These are phyloP conservation scores for Madurella fahalii DNA, from an alignment of 2,329 filamentous ascomycete species.

Conservation along the genomic window DNA sequence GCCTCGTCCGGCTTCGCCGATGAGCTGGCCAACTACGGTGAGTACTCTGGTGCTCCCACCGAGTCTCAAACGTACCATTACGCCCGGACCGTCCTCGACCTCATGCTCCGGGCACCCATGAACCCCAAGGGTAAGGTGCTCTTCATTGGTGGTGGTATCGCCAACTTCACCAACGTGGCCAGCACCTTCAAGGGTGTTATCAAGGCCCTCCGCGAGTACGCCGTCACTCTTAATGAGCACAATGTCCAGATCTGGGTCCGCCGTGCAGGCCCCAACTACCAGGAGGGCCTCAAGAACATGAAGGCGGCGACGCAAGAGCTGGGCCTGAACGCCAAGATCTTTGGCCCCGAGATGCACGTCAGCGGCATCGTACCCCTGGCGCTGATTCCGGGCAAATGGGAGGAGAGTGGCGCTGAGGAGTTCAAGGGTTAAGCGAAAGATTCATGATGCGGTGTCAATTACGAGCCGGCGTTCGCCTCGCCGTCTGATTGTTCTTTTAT, in stretches of 20 bases:
- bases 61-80: slow-evolving; percentile 99
- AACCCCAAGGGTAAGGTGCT: slow-evolving; percentile 92
- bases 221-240: slow-evolving; percentile 84
- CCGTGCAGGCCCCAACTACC: slow-evolving; percentile 92
- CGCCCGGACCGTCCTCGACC: slow-evolving; percentile 90
- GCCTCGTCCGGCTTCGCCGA: slow-evolving; percentile 91
- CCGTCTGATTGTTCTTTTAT: slow-evolving; percentile 8
- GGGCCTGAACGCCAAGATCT: slow-evolving; percentile 66
- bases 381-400: slow-evolving; percentile 63
- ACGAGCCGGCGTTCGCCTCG: slow-evolving; percentile 7
- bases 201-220: slow-evolving; percentile 85
- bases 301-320: slow-evolving; percentile 94
- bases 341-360: slow-evolving; percentile 85
- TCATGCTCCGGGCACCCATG: slow-evolving; percentile 89
- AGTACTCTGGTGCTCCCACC: slow-evolving; percentile 98
- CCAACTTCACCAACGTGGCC: slow-evolving; percentile 99
- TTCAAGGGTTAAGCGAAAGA: slow-evolving; percentile 48
- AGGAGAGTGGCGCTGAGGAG: slow-evolving; percentile 58
- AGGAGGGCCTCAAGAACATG: slow-evolving; percentile 99
- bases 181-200: slow-evolving; percentile 99
- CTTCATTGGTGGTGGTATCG: slow-evolving; percentile 99
- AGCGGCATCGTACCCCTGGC: slow-evolving; percentile 94
- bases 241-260: slow-evolving; percentile 97
- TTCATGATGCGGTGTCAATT: slow-evolving; percentile 6
- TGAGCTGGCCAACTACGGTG: slow-evolving; percentile 98